Evolutionary conservation across 2,329 filamentous ascomycete genomes (phyloP).

Genomic region (Penicillium sp.): DNA sequence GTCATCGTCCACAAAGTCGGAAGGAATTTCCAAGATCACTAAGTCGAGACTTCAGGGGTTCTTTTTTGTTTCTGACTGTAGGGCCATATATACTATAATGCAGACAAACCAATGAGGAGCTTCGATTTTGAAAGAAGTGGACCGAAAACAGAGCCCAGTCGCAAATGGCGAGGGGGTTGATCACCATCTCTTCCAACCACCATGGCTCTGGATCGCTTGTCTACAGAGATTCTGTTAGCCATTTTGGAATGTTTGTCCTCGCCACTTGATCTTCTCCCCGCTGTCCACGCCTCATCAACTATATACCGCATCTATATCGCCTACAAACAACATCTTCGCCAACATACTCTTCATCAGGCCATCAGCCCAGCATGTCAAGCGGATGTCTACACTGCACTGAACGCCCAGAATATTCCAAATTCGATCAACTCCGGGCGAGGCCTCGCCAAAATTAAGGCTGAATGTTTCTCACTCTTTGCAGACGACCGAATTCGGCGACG

Average conservation of each 20-base stretch:
- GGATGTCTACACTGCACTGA: background rate
- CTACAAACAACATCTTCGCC: constrained; percentile 1
- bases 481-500: background rate
- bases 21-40: no score
- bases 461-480: constrained; percentile 2
- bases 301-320: background rate
- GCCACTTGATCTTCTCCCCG: background rate
- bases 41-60: no score
- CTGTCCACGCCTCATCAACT: background rate
- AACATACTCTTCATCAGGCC: background rate
- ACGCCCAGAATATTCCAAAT: background rate
- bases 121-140: background rate
- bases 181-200: background rate
- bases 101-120: background rate
- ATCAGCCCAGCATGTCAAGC: constrained; percentile 1
- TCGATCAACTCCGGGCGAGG: background rate
- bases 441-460: background rate
- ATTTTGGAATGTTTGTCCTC: background rate
- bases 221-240: background rate
- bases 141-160: background rate
- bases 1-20: no score
- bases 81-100: background rate
- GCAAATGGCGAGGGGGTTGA: background rate
- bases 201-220: background rate
- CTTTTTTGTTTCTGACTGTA: background rate